Percentiles rank a stretch among this genome's conserved stretches.
Conservation (phyloP, 148 eudicot species). For the Silene uniflora region DNA sequence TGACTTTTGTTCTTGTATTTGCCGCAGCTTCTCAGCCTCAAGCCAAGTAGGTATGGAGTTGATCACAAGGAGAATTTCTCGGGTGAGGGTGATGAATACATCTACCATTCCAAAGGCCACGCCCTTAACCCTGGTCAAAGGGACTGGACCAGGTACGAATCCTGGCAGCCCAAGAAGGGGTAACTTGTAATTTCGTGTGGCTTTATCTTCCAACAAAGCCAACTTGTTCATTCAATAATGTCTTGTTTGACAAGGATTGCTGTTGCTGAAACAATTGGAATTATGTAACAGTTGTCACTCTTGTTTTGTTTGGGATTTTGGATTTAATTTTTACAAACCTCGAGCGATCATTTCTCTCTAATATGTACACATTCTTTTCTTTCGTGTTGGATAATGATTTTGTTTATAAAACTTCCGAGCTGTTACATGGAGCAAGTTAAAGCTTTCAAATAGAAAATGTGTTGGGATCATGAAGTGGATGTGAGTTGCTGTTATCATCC, state of each 20-base stretch:
- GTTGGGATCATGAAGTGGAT: background rate
- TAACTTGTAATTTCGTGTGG: constrained; percentile 18
- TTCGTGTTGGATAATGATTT: background rate
- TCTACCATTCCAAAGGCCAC: constrained; percentile 96
- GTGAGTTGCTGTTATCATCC: background rate
- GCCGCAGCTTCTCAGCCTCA: constrained; percentile 72
- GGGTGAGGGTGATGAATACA: constrained; percentile 86
- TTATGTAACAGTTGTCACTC: constrained; percentile 8
- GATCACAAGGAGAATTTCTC: constrained; percentile 92
- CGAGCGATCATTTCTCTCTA: background rate
- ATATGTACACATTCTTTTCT: constrained; percentile 7
- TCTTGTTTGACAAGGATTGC: background rate
- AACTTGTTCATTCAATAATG: constrained; percentile 26
- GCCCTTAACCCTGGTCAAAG: constrained; percentile 88
- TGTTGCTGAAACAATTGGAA: background rate
- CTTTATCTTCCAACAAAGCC: background rate
- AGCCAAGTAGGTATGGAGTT: constrained; percentile 76
- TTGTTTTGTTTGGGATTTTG: background rate
- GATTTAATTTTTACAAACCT: background rate
- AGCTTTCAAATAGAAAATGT: background rate
- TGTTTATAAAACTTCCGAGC: background rate
- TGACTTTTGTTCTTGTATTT: background rate
- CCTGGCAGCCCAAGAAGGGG: constrained; percentile 86
- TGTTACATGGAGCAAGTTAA: background rate
- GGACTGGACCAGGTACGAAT: constrained; percentile 89